Percentiles rank a stretch among this genome's conserved stretches.
phyloP scores from a whole-genome alignment of 2,329 filamentous ascomycete genomes.

The Trichoderma pleuroti region DNA sequence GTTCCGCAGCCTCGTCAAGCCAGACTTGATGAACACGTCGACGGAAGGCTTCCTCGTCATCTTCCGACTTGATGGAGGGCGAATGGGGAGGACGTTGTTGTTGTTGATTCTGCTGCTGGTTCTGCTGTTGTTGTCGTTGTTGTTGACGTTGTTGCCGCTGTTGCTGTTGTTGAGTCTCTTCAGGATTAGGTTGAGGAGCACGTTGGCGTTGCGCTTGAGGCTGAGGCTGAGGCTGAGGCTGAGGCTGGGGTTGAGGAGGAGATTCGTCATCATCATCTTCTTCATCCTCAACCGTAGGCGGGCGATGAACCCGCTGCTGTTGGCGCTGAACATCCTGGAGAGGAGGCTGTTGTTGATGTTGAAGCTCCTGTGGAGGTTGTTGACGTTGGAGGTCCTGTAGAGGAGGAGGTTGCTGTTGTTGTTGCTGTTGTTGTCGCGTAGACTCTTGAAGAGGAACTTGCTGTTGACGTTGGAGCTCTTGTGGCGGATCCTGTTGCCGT shows the following conservation, averaged over 20 bases:
- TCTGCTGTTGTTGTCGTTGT: not conserved
- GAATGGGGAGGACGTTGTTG: not conserved
- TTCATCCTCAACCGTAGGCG: not conserved
- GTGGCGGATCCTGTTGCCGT: not conserved
- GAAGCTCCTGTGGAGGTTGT: no score
- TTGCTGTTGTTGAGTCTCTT: not conserved
- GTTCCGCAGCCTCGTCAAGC: no score
- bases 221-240: not conserved
- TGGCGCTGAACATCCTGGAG: not conserved
- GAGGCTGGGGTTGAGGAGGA: not conserved
- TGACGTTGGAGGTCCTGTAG: no score
- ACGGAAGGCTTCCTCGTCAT: not conserved
- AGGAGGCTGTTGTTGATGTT: not conserved
- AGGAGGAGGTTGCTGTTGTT: not conserved
- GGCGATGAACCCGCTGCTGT: not conserved
- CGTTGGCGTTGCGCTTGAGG: not conserved
- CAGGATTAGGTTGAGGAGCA: not conserved
- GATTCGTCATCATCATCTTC: not conserved
- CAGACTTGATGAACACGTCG: no score
- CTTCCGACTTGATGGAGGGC: not conserved
- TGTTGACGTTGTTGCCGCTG: not conserved
- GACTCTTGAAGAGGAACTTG: not conserved
- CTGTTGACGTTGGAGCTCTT: not conserved
- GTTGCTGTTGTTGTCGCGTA: not conserved
- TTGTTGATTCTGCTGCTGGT: no score